Conservation (phyloP, 2,329 filamentous ascomycete species). For the Cercospora zeae-maydis region DNA sequence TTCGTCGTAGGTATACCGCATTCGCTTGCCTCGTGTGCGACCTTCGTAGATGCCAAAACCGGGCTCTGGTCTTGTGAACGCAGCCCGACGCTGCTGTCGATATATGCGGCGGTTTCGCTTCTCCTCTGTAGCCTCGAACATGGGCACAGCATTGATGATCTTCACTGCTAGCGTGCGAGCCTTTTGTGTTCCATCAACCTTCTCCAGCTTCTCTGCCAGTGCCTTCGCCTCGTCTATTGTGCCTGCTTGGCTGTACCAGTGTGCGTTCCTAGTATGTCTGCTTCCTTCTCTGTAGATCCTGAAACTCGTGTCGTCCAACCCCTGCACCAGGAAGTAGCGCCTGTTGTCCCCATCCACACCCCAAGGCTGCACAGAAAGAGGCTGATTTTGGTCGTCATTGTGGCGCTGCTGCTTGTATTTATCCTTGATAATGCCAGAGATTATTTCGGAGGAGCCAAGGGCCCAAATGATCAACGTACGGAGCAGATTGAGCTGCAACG, state of each 20-base stretch:
- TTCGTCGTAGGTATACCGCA: constrained; percentile 94
- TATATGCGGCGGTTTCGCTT: constrained; percentile 94
- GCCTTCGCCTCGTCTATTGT: constrained; percentile 78
- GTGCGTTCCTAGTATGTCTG: constrained; percentile 64
- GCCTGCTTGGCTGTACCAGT: constrained; percentile 92
- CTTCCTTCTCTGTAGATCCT: constrained; percentile 93
- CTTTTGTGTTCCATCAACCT: constrained; percentile 73
- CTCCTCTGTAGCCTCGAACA: constrained; percentile 93
- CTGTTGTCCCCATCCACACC: constrained; percentile 85
- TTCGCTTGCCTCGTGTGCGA: constrained; percentile 88
- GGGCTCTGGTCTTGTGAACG: constrained; percentile 80
- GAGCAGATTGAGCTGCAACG: constrained; percentile 70
- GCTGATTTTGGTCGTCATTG: constrained; percentile 74
- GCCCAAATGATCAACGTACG: constrained; percentile 84
- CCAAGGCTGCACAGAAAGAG: constrained; percentile 86
- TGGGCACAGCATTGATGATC: constrained; percentile 74
- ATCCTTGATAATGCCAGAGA: constrained; percentile 78
- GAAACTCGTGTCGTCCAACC: constrained; percentile 89
- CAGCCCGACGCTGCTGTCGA: constrained; percentile 76
- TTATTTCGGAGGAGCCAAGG: constrained; percentile 77
- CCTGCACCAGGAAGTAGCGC: constrained; percentile 90
- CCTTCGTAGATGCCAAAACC: constrained; percentile 95
- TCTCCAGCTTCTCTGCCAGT: constrained; percentile 71
- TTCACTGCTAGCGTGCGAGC: constrained; percentile 73
- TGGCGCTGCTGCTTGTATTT: constrained; percentile 85